Base-by-base conservation (phyloP, 2,329 filamentous ascomycete genomes). In the Clonostachys solani region DNA sequence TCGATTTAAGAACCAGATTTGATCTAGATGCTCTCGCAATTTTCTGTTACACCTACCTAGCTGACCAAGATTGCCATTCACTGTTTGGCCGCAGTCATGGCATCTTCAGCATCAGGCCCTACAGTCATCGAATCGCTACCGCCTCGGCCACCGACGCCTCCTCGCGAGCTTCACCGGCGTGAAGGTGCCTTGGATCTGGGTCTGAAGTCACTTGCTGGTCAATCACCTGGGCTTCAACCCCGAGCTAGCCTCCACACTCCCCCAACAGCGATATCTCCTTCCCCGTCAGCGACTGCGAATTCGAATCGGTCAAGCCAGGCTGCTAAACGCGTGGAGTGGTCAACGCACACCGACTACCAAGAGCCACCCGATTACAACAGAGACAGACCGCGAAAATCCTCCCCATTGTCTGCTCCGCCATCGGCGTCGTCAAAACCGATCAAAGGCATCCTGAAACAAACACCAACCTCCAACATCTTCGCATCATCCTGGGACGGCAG, bases 371-470 rank as follows among this genome's bases (percentile, higher is more conserved):
- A 70, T 10, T 77, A 74, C 50, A 50, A 72, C n/a, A 37, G 63
- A 15, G 62, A 62, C 49, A 68, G 63, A 23, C 54, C 59, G 37
- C 55, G 60, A 53, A 65, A 65, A 49, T 60, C 69, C 33, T 67
- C 73, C 40, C 66, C 74, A 34, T 50, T 69, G 48, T 62, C 74
- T 49, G 56, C 62, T 49, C 56, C 70, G 52, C 61, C 72, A 49
- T 61, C 71, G 48, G 49, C 63, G 49, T 52, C 66, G 50, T 59
- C 68, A 7, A 76, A 68, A 51, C 78, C 79, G 8, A 64, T 77
- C 52, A 83, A 81, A 58, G 76, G 79, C 5, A 99, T 99, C 46
- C 77, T 99, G 50, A 99, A 99, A 64, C 77, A 83, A 18, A 79
- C 77, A 3, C 66, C 75, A 47, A 74, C 64, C 60, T 69, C 65